Conservation (phyloP, 768 basidiomycete species). For the Suillus cothurnatus region DNA sequence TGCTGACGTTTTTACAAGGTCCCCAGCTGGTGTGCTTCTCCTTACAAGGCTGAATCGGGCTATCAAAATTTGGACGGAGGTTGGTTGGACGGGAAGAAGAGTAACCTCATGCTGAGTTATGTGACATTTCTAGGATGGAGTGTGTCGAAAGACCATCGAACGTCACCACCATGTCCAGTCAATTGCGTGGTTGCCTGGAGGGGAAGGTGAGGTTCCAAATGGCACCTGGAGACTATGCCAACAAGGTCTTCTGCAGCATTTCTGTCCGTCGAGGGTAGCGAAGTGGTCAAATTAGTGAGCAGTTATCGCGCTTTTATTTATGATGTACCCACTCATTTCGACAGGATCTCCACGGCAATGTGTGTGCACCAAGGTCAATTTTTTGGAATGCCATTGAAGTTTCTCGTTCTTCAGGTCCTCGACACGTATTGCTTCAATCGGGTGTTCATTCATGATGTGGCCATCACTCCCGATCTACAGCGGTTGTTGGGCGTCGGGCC, state of each 20-base stretch:
- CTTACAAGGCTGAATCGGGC: slow-evolving; percentile 66
- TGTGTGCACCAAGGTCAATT: slow-evolving; percentile 25
- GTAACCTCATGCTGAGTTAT: background rate
- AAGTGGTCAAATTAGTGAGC: slow-evolving; percentile 61
- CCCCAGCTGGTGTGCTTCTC: slow-evolving; percentile 60
- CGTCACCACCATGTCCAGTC: slow-evolving; percentile 58
- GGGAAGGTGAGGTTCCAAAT: slow-evolving; percentile 46
- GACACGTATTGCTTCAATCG: slow-evolving; percentile 60
- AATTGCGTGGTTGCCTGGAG: slow-evolving; percentile 67
- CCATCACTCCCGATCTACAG: slow-evolving; percentile 65
- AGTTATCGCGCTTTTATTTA: background rate
- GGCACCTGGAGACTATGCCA: background rate
- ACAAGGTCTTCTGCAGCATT: slow-evolving; percentile 46
- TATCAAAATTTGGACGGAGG: slow-evolving; percentile 76
- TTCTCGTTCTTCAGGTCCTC: slow-evolving; percentile 42
- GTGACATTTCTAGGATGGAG: slow-evolving; percentile 52
- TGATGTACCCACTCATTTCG: slow-evolving; percentile 10
- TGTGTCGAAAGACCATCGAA: slow-evolving; percentile 67
- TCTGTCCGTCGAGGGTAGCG: slow-evolving; percentile 67
- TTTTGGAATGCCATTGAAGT: background rate
- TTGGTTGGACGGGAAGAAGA: slow-evolving; percentile 20
- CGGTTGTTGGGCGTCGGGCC: slow-evolving; percentile 72
- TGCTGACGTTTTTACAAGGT: slow-evolving; percentile 42
- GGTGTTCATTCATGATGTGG: slow-evolving; percentile 70
- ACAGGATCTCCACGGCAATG: slow-evolving; percentile 63